Conservation (phyloP, 805 yeast species). For the Starmerella stigmatis region DNA sequence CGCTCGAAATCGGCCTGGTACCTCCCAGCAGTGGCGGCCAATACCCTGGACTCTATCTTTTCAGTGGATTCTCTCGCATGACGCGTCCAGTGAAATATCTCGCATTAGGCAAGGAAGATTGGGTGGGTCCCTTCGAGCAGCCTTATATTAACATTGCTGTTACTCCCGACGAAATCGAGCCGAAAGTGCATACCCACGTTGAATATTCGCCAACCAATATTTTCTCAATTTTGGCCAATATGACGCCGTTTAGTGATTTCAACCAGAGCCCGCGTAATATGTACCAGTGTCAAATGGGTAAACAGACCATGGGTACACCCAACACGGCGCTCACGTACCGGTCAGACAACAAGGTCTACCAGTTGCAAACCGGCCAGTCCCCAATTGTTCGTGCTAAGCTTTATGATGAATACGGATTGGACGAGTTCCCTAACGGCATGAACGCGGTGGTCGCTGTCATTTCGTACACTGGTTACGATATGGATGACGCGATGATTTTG, state of each 20-base stretch:
- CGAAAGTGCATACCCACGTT: constrained; percentile 77
- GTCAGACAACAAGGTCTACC: constrained; percentile 88
- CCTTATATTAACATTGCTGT: constrained; percentile 95
- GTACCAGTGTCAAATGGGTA: constrained; percentile 99
- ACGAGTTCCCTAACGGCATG: constrained; percentile 95
- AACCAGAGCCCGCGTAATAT: constrained; percentile 98
- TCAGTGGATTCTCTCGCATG: constrained; percentile 91
- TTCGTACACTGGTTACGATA: constrained; percentile 97
- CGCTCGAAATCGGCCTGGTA: constrained; percentile 86
- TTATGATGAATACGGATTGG: constrained; percentile 95
- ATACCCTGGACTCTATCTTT: constrained; percentile 87
- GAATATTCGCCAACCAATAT: constrained; percentile 93
- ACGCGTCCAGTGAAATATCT: constrained; percentile 88
- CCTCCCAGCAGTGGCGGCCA: constrained; percentile 96
- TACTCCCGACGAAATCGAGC: constrained; percentile 79
- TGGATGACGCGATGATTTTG: constrained; percentile 99
- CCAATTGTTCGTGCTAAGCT: constrained; percentile 91
- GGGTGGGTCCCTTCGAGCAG: constrained; percentile 96
- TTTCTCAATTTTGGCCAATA: constrained; percentile 84
- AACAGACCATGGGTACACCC: constrained; percentile 99
- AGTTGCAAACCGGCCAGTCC: constrained; percentile 90
- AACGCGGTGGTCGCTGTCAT: constrained; percentile 98
- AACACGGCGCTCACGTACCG: constrained; percentile 90
- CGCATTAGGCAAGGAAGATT: constrained; percentile 72
- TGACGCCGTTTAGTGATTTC: constrained; percentile 96